These are phyloP conservation scores for Hanseniaspora nectarophila DNA, from an alignment of 805 yeast species.

Conservation along the genomic window DNA sequence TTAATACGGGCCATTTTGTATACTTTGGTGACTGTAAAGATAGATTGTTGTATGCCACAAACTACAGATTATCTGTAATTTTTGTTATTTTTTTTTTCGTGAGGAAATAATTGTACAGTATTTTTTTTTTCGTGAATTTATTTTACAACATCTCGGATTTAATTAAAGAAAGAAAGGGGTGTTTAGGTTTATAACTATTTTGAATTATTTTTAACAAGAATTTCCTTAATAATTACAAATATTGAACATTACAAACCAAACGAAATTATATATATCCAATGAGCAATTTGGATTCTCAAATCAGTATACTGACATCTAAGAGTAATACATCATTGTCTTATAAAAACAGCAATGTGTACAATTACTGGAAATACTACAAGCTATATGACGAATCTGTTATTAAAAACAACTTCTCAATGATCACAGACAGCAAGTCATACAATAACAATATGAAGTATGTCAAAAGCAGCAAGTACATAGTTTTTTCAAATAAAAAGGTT, in stretches of 20 bases:
- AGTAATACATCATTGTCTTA: not conserved
- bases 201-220: not conserved
- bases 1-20: not conserved
- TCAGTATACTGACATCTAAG: not conserved
- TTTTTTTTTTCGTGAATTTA: too few species aligned
- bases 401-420: not conserved
- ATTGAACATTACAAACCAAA: too few species aligned
- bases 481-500: not conserved
- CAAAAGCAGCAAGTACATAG: not conserved
- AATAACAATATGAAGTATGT: not conserved
- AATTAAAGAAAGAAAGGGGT: too few species aligned
- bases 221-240: too few species aligned
- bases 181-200: not conserved
- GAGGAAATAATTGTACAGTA: too few species aligned
- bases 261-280: not conserved
- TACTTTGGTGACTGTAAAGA: too few species aligned
- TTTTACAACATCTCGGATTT: too few species aligned
- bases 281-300: not conserved
- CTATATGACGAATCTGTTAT: not conserved
- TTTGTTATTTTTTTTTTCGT: too few species aligned
- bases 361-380: constrained; percentile 8
- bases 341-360: not conserved
- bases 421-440: not conserved
- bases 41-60: too few species aligned
- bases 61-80: too few species aligned